Evolutionary conservation across 2,329 filamentous ascomycete species (phyloP).

Genomic region (Corinectria fuckeliana): DNA sequence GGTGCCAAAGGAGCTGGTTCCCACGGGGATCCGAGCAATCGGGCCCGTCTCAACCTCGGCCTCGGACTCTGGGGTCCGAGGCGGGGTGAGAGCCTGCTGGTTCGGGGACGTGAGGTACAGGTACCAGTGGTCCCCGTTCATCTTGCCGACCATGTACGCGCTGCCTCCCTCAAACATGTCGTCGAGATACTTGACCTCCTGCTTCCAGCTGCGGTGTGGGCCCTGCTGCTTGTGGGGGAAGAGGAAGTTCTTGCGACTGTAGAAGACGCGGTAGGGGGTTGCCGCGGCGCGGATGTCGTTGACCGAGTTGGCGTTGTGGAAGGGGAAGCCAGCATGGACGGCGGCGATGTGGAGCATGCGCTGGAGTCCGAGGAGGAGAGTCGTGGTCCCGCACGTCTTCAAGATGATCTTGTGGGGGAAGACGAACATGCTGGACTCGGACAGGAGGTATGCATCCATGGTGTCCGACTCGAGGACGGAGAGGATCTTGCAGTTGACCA

Average conservation of each 20-base stretch:
- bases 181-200: conserved; percentile 93
- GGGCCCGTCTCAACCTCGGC: conserved; percentile 43
- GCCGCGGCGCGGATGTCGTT: conserved; percentile 77
- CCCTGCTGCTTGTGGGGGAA: conserved; percentile 94
- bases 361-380: conserved; percentile 85
- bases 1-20: conserved; percentile 47
- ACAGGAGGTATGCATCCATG: conserved; percentile 95
- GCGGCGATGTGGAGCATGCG: conserved; percentile 93
- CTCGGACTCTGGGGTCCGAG: conserved; percentile 72
- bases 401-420: conserved; percentile 99
- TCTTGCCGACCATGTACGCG: conserved; percentile 99
- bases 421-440: conserved; percentile 99
- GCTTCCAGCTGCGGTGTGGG: conserved; percentile 95
- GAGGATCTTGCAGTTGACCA: conserved; percentile 98
- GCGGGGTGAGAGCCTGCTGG: conserved; percentile 78
- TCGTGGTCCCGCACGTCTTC: conserved; percentile 98
- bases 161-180: conserved; percentile 90
- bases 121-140: conserved; percentile 99
- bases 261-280: conserved; percentile 94
- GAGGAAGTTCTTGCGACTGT: conserved; percentile 98
- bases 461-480: conserved; percentile 93
- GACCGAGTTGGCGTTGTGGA: conserved; percentile 70
- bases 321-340: conserved; percentile 85
- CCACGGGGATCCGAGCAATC: conserved; percentile 62
- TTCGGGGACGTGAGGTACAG: conserved; percentile 93